phyloP scores from a whole-genome alignment of 257 asterid species.

The Rubia yunnanensis region DNA sequence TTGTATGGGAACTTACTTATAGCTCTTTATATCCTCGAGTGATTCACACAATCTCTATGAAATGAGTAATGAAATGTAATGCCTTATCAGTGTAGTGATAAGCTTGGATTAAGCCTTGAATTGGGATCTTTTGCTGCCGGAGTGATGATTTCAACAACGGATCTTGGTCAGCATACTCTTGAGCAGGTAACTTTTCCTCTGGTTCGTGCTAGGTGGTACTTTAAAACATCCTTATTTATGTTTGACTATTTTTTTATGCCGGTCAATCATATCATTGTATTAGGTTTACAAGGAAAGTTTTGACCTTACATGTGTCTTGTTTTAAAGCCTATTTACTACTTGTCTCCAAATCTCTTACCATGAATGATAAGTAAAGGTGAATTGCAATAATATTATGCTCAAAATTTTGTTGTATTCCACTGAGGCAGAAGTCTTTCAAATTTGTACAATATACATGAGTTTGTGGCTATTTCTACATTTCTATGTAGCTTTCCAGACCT shows the following conservation, averaged over 20 bases:
- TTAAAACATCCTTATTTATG: neutral
- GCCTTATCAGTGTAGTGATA: constrained; percentile 66
- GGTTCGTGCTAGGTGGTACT: neutral
- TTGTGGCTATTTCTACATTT: neutral
- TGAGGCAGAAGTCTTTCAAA: neutral
- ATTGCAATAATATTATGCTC: neutral
- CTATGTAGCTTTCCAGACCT: constrained; percentile 1
- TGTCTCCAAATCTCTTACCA: neutral
- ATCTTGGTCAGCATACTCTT: constrained; percentile 71
- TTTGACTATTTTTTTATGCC: neutral
- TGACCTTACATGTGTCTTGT: neutral
- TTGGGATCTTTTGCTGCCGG: constrained; percentile 94
- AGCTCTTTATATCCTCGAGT: neutral
- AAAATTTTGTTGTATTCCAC: neutral
- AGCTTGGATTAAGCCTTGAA: constrained; percentile 78
- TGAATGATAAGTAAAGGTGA: neutral
- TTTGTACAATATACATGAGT: neutral
- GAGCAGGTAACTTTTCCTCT: constrained; percentile 44
- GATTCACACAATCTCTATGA: neutral
- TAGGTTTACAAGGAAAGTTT: neutral
- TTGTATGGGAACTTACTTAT: neutral
- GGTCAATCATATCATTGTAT: neutral
- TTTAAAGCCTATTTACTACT: neutral
- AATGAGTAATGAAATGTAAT: neutral
- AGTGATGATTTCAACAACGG: constrained; percentile 84